Evolutionary conservation across 768 basidiomycete genomes (phyloP), one percentile per base, ranked within the genome.

Genomic region (Gloeostereum incarnatum): DNA sequence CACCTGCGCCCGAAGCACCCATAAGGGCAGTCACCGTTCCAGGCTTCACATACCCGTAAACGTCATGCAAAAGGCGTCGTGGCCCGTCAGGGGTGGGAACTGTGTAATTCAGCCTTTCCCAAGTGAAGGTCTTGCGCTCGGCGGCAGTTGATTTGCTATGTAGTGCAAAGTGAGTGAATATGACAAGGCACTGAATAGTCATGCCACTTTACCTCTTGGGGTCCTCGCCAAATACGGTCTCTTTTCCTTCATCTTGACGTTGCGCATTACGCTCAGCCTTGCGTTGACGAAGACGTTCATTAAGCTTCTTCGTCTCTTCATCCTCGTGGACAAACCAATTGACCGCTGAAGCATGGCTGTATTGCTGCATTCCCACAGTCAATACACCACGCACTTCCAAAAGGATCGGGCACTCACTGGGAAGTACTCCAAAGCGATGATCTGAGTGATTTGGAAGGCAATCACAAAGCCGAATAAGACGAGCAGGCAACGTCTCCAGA

Each of bases 21-120:
- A 93, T 89, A 7, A 93, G 67, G 1, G 88, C 90, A 0, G 89
- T 90, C 44, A 91, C 56, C n/a, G 79, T 87, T 2, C 88, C 90
- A 7, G 90, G 90, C 48, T 81, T 81, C 30, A 88, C 83, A 50
- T 78, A 90, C 0, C 88, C 88, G 44, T 67, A 71, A 13, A 91
- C 75, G 45, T 87, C 77, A 48, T 88, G 75, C 25, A 91, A 69
- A 7, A 91, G 63, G 30, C 74, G 68, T 6, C 61, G 66, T 10
- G 63, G 66, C 6, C 81, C 82, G 18, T 69, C 69, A 1, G 75
- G 65, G 0, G 80, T 71, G 1, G 82, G 85, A 0, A 90, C 81
- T 48, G 72, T 67, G 49, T 92, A 93, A 54, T 81, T 82, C 37
- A 89, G 59, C 21, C 64, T 58, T 49, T 85, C 78, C 87, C 88